Base-by-base conservation (phyloP, 1,284 basidiomycete species). In the Ustilago hordei region DNA sequence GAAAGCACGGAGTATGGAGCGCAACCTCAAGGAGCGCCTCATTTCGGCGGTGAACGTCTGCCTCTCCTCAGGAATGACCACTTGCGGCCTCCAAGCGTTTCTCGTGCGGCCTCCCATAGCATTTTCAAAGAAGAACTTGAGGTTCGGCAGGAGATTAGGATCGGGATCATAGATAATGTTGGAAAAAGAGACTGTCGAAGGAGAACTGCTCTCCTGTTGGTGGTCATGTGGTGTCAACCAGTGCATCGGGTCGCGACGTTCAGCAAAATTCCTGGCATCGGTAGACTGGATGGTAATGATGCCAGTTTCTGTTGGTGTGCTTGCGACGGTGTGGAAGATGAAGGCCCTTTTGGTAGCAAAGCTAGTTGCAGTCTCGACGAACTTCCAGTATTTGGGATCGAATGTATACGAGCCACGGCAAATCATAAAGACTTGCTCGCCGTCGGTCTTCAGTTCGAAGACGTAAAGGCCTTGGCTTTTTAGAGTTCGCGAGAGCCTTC, bases 401-500 rank as follows among this genome's bases (percentile, higher is more conserved):
- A 48, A 28, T 8, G 32, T 13, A 48, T 59, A 59, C 6, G 13
- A 12, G 34, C 57, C 57, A 12, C 57, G 57, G 15, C 57, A 59
- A 6, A 59, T 12, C 4, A 59, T 47, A n/a, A 59, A 8, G 5
- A 45, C 57, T 48, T 23, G 45, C 4, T 9, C 32, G 9, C 45
- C 45, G n/a, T 48, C 43, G 0, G 43, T 48, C 45, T 59, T 59
- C 8, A 59, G 8, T 41, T 59, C 57, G 5, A 5, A 59, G 0
- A 59, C 28, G 12, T 43, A 32, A 7, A 47, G 31, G 19, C 48
- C 48, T 9, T 50, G 48, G n/a, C 12, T 50, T 7, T 11, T 23
- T 28, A 50, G 5, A 11, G 28, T 50, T 32, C 9, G 28, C 5
- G 48, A 50, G 3, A 31, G 1, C 31, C 48, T 31, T 13, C 48